Conservation (phyloP, 495 filamentous ascomycete species). For the Penicillium pancosmium region DNA sequence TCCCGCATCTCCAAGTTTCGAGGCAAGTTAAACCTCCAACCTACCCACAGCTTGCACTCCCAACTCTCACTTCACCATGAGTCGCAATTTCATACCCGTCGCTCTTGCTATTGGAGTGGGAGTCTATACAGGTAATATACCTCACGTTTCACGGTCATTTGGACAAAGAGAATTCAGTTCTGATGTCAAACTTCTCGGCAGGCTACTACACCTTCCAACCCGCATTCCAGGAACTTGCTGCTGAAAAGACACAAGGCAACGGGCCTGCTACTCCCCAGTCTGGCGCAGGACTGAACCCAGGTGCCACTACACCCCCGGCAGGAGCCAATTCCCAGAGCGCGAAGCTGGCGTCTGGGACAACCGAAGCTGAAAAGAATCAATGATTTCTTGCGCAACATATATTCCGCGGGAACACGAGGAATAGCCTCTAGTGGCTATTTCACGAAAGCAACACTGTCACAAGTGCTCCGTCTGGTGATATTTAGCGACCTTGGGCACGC, state of each 20-base stretch:
- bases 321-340: not conserved
- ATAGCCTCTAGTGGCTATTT: not conserved
- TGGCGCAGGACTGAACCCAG: not conserved
- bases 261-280: slow-evolving; percentile 8
- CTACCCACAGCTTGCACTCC: not conserved
- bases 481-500: not conserved
- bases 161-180: not conserved
- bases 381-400: not conserved
- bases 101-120: slow-evolving; percentile 44
- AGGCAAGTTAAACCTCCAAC: not conserved
- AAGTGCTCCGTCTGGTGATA: not conserved
- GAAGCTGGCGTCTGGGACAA: slow-evolving; percentile 2
- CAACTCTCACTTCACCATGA: slow-evolving; percentile 28
- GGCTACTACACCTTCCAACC: slow-evolving; percentile 39
- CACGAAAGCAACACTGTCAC: not conserved
- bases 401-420: not conserved
- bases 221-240: slow-evolving; percentile 27
- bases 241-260: slow-evolving; percentile 15
- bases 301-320: not conserved
- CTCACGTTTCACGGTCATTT: not conserved
- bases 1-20: slow-evolving; percentile 16
- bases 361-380: not conserved
- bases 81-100: slow-evolving; percentile 45
- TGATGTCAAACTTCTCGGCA: slow-evolving; percentile 26
- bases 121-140: slow-evolving; percentile 40